Evolutionary conservation across 441 rosid species (phyloP), one percentile per base, ranked within the genome.

Genomic region (Aquilaria agallochum): DNA sequence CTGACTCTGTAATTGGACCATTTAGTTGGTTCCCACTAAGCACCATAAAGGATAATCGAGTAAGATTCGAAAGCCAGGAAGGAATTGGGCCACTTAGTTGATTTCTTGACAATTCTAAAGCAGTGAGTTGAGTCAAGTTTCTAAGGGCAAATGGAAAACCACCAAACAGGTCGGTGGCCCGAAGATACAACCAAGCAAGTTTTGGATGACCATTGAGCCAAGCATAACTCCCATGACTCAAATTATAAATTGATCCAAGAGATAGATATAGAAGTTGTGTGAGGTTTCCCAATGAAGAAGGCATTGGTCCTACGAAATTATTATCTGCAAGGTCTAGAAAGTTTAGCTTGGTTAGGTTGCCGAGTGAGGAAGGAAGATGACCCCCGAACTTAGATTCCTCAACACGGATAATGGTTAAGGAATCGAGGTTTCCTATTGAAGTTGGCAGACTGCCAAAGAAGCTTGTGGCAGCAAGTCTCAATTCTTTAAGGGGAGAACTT

Each of bases 1-100:
- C 45, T 3, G 66, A 42, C 31, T 14, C 36, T 31, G 68, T 62
- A 36, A 65, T 30, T 3, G 68, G 31, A 31, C 69, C 69, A 34
- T 49, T 15, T 44, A 65, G 8, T 50, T 9, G 13, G 44, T 65
- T 65, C 11, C 5, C 36, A 11, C 14, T 9, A 27, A 65, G 47
- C 20, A 11, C n/a, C n/a, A 65, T 31, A 48, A 8, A 27, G 2
- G 10, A 8, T 31, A 65, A 51, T 54, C 58, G 34, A 11, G 33
- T 42, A 15, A 56, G 56, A 31, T 59, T 65, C 50, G 50, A 49
- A 3, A 65, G 30, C 44, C 62, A 50, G 9, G 49, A 46, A n/a
- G 69, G 69, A 33, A 66, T 58, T 20, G 14, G 52, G 20, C n/a
- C n/a, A n/a, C n/a, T n/a, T n/a, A n/a, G n/a, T n/a, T n/a, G n/a